Conservation (phyloP, 192 early-diverging fungal species). For the Lobosporangium transversale region DNA sequence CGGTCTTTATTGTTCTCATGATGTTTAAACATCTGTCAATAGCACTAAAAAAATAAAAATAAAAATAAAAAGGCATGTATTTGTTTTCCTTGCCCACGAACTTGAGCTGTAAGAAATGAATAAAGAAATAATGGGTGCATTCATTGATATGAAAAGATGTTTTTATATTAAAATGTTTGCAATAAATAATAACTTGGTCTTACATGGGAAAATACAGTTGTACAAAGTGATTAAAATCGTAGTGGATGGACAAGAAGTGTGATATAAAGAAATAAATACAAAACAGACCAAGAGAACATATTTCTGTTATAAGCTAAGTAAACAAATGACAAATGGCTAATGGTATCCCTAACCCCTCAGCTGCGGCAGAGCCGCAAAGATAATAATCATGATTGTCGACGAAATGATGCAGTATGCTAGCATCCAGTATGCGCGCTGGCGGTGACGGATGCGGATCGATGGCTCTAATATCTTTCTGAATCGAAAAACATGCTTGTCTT, state of each 20-base stretch:
- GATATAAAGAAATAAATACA: background rate
- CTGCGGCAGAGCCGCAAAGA: constrained; percentile 49
- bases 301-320: background rate
- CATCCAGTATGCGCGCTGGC: constrained; percentile 30
- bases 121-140: background rate
- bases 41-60: background rate
- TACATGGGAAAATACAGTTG: too few relatives aligned
- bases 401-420: constrained; percentile 39
- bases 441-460: constrained; percentile 36
- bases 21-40: too few relatives aligned
- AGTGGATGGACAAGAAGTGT: too few relatives aligned
- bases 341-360: too few relatives aligned
- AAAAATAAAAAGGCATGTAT: too few relatives aligned
- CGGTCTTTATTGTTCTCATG: too few relatives aligned
- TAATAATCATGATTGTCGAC: constrained; percentile 38
- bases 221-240: too few relatives aligned
- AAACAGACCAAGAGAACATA: background rate
- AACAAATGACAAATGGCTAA: too few relatives aligned
- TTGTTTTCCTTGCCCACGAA: too few relatives aligned
- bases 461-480: constrained; percentile 28
- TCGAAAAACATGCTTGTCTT: constrained; percentile 39
- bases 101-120: background rate
- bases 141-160: background rate
- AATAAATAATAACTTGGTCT: background rate
- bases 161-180: background rate